Base-by-base conservation (phyloP, 2,329 filamentous ascomycete genomes). In the Phaeosphaeria sp. region DNA sequence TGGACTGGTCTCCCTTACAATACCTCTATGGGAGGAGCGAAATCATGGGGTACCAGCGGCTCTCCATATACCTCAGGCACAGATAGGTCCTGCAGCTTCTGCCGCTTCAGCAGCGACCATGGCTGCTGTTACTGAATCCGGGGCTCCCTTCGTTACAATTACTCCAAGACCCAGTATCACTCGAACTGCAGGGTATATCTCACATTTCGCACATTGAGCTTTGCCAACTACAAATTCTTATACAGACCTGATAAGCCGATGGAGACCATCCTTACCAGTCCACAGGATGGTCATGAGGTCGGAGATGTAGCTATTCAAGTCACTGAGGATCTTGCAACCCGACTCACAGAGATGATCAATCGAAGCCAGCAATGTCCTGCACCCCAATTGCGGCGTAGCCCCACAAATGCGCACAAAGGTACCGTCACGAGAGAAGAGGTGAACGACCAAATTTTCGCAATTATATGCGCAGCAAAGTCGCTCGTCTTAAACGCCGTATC, bases 221-320 rank as follows among this genome's bases (percentile, higher is more conserved):
- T 10, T 22, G 9, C 21, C 3, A n/a, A n/a, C n/a, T n/a, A n/a
- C n/a, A n/a, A n/a, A n/a, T n/a, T n/a, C n/a, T n/a, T n/a, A n/a
- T n/a, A n/a, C n/a, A 56, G 54, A 11, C 20, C 42, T 15, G 30
- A 52, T 18, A 23, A 21, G 15, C 54, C 54, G 2, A 27, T 20
- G 6, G 21, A 21, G 25, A 56, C 54, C 9, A 52, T 43, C 11
- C 39, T 52, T 4, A 52, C 20, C 4, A 43, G 1, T 30, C 33
- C 43, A 10, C 44, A 51, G 21, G 49, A 52, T 7, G 54, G 48
- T 1, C 50, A 52, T n/a, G 33, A 25, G 6, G 23, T 33, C 3
- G 54, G 54, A 17, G 54, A 56, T 39, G 30, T 56, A 9, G 49
- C 44, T 17, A 52, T 56, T 18, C 42, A 47, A n/a, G 49, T 56